Evolutionary conservation across 192 early-diverging fungal genomes (phyloP), one percentile per base, ranked within the genome.

Genomic region (Glomus cerebriforme): DNA sequence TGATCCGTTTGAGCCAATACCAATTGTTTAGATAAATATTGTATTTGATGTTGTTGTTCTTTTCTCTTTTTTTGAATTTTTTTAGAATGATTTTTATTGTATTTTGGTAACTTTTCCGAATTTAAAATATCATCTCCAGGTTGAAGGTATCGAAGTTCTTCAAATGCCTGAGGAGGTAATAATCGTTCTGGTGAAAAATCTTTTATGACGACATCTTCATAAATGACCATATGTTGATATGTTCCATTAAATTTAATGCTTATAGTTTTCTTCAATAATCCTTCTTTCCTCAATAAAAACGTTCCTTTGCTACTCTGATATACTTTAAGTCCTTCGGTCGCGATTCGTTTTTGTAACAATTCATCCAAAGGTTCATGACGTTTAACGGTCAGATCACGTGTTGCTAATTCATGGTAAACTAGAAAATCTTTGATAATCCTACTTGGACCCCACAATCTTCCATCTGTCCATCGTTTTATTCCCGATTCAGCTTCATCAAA

Each of bases 201-300:
- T 66, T 66, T 66, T 32, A 12, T 35, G 31, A 35, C 31, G 8
- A 17, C 37, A 68, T 68, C 66, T n/a, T 68, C 66, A 68, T 68
- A 68, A 39, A 68, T 68, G 9, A 68, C 24, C 66, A 68, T 68
- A 68, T 68, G 66, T n/a, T 68, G 66, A 43, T 68, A 68, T 7
- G 37, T 43, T 8, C 35, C 66, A 43, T 68, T 68, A 68, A 68
- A 68, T 37, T 68, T 68, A n/a, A 68, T 68, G 22, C 32, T 39
- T 22, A 68, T 39, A 10, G 66, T 68, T 37, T 68, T 68, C 35
- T 68, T 68, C 7, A 68, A 43, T n/a, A 68, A 37, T 1, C 66
- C 66, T 24, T 68, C 35, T 22, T 68, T 68, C 7, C 66, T 32
- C n/a, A 43, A 37, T 22, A 68, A 22, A 68, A 68, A 68, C 31